A percentile compares a stretch with the other conserved stretches of the same genome.
Evolutionary conservation across 1,284 basidiomycete genomes (phyloP).

Genomic region (Hymenochaete sp.): DNA sequence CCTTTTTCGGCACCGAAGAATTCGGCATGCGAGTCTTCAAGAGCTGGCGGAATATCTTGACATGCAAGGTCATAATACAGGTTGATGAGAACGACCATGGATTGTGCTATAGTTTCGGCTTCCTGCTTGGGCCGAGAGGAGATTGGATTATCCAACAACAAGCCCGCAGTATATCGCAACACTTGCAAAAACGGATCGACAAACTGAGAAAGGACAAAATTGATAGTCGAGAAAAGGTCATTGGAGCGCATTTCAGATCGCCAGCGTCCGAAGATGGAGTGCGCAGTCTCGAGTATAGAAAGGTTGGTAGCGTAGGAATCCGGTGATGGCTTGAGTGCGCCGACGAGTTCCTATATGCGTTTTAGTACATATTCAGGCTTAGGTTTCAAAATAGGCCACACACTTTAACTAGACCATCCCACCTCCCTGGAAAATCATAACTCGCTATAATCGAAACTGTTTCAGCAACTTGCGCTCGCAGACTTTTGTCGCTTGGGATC

Average conservation of each 20-base stretch:
- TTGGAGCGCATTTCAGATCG: slow-evolving; percentile 86
- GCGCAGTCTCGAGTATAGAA: slow-evolving; percentile 87
- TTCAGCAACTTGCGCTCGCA: slow-evolving; percentile 82
- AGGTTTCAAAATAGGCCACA: slow-evolving; percentile 29
- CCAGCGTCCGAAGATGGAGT: slow-evolving; percentile 94
- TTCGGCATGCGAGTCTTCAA: slow-evolving; percentile 82
- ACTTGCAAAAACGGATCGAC: slow-evolving; percentile 78
- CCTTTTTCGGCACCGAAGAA: slow-evolving; percentile 70
- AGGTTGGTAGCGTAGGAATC: slow-evolving; percentile 74
- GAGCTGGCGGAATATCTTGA: slow-evolving; percentile 90
- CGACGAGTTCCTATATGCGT: slow-evolving; percentile 66
- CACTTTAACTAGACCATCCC: slow-evolving; percentile 82
- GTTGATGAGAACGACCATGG: slow-evolving; percentile 73
- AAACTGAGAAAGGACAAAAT: slow-evolving; percentile 82
- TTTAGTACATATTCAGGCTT: not conserved
- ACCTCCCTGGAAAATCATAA: slow-evolving; percentile 78
- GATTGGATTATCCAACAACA: slow-evolving; percentile 39
- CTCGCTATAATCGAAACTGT: slow-evolving; percentile 81
- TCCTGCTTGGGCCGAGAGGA: slow-evolving; percentile 25
- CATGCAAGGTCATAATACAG: slow-evolving; percentile 92
- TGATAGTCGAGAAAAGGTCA: slow-evolving; percentile 85
- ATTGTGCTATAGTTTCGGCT: slow-evolving; percentile 51
- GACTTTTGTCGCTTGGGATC: slow-evolving; percentile 50
- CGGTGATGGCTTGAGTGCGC: slow-evolving; percentile 48
- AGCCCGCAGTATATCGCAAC: slow-evolving; percentile 57